These are phyloP conservation scores for Heliamphora exappendiculata DNA, from an alignment of 148 eudicot genomes.

Conservation along the genomic window DNA sequence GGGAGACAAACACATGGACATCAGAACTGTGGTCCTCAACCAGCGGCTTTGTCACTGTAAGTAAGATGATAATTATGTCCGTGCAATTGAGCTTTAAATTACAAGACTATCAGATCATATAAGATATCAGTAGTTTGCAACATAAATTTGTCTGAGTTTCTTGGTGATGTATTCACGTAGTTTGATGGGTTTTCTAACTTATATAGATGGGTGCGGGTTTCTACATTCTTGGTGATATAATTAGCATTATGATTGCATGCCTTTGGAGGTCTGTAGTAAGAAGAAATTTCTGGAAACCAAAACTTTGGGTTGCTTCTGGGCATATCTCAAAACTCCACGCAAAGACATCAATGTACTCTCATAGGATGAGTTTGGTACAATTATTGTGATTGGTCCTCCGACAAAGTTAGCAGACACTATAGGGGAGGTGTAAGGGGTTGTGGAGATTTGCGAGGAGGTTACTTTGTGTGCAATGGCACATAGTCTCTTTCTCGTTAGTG, in stretches of 20 bases:
- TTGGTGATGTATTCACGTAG: neutral
- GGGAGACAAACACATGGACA: constrained; percentile 98
- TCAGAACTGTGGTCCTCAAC: constrained; percentile 93
- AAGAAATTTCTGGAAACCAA: neutral
- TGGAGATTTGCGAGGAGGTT: too few species aligned
- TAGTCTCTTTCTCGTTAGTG: neutral
- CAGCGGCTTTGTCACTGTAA: constrained; percentile 85
- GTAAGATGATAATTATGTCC: neutral
- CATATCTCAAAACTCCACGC: too few species aligned
- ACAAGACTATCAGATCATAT: neutral
- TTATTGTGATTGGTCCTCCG: too few species aligned
- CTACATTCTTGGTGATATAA: neutral
- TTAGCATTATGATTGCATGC: neutral
- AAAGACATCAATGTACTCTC: too few species aligned
- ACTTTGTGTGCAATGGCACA: neutral
- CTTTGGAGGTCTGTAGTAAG: neutral
- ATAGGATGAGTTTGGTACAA: neutral
- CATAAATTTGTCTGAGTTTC: neutral
- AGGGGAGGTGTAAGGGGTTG: too few species aligned
- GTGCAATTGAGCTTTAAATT: neutral
- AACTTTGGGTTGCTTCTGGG: neutral
- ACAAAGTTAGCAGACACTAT: too few species aligned
- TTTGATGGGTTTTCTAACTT: neutral
- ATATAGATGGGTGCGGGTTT: neutral
- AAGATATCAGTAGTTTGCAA: neutral